Evolutionary conservation across 2,329 filamentous ascomycete species (phyloP).

Genomic region (Elsinoe necatrix): DNA sequence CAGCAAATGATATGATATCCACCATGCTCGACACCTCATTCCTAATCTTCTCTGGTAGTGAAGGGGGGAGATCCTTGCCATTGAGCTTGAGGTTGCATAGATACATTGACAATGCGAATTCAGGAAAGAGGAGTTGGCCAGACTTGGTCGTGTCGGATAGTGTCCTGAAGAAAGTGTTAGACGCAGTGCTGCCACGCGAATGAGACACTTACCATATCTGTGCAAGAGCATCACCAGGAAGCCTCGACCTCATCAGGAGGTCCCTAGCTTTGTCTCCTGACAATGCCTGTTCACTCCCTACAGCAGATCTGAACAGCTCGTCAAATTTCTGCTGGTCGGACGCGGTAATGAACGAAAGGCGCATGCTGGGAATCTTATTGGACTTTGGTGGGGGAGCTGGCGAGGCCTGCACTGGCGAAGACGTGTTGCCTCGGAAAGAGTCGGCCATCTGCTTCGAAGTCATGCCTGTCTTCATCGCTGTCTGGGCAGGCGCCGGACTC

Average conservation of each 20-base stretch:
- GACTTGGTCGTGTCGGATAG: conserved; percentile 93
- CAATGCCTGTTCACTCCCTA: conserved; percentile 74
- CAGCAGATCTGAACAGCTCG: conserved; percentile 91
- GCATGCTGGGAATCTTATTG: conserved; percentile 84
- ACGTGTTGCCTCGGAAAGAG: conserved; percentile 45
- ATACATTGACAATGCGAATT: conserved; percentile 97
- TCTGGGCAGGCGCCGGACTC: conserved; percentile 36
- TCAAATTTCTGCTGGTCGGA: conserved; percentile 95
- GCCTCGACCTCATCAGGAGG: conserved; percentile 75
- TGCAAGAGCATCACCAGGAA: conserved; percentile 78
- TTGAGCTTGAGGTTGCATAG: conserved; percentile 90
- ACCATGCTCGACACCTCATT: conserved; percentile 99
- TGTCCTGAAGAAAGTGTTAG: conserved; percentile 35
- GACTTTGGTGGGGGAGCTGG: conserved; percentile 52
- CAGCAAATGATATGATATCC: conserved; percentile 93
- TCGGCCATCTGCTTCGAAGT: conserved; percentile 57
- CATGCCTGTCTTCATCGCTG: conserved; percentile 50
- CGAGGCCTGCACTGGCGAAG: conserved; percentile 48
- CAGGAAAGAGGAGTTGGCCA: conserved; percentile 90
- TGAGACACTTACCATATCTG: conserved; percentile 65
- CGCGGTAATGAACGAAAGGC: conserved; percentile 91
- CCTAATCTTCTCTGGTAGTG: conserved; percentile 74
- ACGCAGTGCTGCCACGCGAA: not conserved
- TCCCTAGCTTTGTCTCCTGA: conserved; percentile 88
- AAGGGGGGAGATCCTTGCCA: conserved; percentile 67